A percentile compares a stretch with the other conserved stretches of the same genome.
Conservation (phyloP, 148 eudicot genomes). For the Polygonum maritimum region DNA sequence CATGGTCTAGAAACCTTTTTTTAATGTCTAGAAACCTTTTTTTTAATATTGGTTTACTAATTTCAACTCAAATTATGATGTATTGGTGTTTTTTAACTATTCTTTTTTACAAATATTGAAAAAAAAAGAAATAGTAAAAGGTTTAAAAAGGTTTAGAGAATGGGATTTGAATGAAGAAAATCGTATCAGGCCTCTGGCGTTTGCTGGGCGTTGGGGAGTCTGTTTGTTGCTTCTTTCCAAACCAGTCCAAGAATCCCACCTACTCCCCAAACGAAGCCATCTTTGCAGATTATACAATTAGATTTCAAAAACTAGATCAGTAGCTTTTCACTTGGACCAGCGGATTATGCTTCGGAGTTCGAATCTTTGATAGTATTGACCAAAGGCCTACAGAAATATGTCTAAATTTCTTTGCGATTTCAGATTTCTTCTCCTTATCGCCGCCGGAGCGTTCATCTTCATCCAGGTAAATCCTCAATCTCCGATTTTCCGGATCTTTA, state of each 20-base stretch:
- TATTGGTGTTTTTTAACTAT: no score
- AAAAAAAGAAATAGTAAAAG: not conserved
- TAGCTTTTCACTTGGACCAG: not conserved
- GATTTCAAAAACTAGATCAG: not conserved
- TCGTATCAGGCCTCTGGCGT: not conserved
- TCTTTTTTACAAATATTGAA: not conserved
- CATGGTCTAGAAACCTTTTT: no score
- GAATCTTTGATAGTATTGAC: not conserved
- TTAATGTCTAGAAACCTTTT: no score
- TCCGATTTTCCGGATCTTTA: not conserved
- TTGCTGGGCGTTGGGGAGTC: slow-evolving; percentile 8
- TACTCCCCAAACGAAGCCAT: not conserved
- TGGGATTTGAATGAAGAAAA: not conserved
- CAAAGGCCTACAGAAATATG: slow-evolving; percentile 20
- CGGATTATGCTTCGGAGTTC: not conserved
- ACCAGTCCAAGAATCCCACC: not conserved
- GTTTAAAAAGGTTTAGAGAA: not conserved
- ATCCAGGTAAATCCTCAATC: slow-evolving; percentile 47
- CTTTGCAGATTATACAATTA: not conserved
- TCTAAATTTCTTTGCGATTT: slow-evolving; percentile 43
- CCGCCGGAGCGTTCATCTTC: slow-evolving; percentile 62
- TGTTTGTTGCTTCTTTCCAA: not conserved
- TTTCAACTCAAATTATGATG: no score
- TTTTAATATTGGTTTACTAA: no score
- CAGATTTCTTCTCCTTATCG: slow-evolving; percentile 67